A percentile compares a stretch with the other conserved stretches of the same genome.
These are phyloP conservation scores for Linaria vulgaris DNA, from an alignment of 257 asterid species.

Conservation along the genomic window DNA sequence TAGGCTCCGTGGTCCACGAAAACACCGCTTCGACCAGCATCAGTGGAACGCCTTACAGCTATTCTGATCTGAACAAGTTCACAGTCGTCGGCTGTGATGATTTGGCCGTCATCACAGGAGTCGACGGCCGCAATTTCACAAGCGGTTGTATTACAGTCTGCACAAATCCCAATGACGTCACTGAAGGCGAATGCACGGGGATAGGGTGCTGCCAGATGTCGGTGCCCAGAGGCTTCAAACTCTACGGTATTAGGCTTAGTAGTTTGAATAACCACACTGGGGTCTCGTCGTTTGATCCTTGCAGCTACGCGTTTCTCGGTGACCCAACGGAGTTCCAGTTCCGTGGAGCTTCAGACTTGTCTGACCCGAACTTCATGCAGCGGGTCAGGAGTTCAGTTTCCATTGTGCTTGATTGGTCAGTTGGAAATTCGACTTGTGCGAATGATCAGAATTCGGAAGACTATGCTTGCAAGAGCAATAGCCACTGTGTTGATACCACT, in stretches of 20 bases:
- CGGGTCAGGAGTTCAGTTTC: slow-evolving; percentile 42
- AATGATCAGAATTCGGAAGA: slow-evolving; percentile 21
- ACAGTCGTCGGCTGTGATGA: slow-evolving; percentile 76
- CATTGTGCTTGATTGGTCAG: slow-evolving; percentile 66
- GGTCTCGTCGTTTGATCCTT: slow-evolving; percentile 47
- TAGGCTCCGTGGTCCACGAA: slow-evolving; percentile 25
- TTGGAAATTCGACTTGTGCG: slow-evolving; percentile 54
- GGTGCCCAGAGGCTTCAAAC: slow-evolving; percentile 39
- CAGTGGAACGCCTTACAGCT: slow-evolving; percentile 41
- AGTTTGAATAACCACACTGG: slow-evolving; percentile 37
- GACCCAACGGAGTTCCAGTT: slow-evolving; percentile 45
- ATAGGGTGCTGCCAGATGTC: slow-evolving; percentile 39
- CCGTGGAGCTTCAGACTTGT: slow-evolving; percentile 46
- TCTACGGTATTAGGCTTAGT: background rate
- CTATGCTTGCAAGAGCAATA: slow-evolving; percentile 48
- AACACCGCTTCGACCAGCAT: slow-evolving; percentile 35
- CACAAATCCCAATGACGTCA: slow-evolving; percentile 10
- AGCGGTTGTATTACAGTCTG: slow-evolving; percentile 32
- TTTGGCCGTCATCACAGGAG: slow-evolving; percentile 38
- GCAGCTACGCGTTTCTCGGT: slow-evolving; percentile 71
- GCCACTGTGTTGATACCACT: slow-evolving; percentile 52
- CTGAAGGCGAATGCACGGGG: slow-evolving; percentile 35
- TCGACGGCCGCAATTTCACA: slow-evolving; percentile 19
- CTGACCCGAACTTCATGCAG: slow-evolving; percentile 44
- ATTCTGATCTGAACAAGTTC: slow-evolving; percentile 59